Evolutionary conservation across 305 asterid genomes (phyloP), one percentile per base, ranked within the genome.

Genomic region (Rubia occidens): DNA sequence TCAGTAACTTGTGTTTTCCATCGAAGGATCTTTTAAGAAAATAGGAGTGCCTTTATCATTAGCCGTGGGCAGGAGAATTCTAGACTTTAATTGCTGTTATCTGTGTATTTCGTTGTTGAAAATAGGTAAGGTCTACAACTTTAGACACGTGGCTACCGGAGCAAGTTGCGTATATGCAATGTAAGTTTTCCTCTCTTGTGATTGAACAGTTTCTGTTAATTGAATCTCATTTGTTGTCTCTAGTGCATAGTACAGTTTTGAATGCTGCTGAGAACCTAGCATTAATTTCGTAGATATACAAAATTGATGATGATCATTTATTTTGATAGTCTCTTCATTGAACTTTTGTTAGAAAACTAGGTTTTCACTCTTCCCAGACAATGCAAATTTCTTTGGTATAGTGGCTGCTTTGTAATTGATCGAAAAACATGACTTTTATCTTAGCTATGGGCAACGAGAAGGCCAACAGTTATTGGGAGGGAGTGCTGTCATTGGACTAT

Each of bases 81-180:
- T 61, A 42, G 42, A 26, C 15, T 45, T 18, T 63, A 62, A 51
- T 2, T 63, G 20, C 3, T 29, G 14, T 18, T 72, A 29, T 44
- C 32, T 29, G 37, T 44, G 37, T 71, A 51, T 24, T 44, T 71
- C 8, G 2, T 9, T 63, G 7, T 18, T 49, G 59, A 64, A 66
- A 61, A 74, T 71, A 90, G 97, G 97, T 94, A 60, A 86, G 97
- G 68, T 94, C 97, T 43, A 89, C 95, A 11, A 94, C 89, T 29
- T 78, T 90, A 76, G 97, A 94, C 66, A 90, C 95, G 53, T 94
- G 99, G 99, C 89, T 94, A 45, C 97, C 99, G 3, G 96, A 94
- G 81, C 97, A 90, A 77, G 82, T 94, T 64, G 75, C 81, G 17
- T 87, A 84, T 71, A 85, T 94, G 96, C 88, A 90, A 83, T 82